Conservation (phyloP, 176 grass and related monocot genomes). For the Carex littledalei region DNA sequence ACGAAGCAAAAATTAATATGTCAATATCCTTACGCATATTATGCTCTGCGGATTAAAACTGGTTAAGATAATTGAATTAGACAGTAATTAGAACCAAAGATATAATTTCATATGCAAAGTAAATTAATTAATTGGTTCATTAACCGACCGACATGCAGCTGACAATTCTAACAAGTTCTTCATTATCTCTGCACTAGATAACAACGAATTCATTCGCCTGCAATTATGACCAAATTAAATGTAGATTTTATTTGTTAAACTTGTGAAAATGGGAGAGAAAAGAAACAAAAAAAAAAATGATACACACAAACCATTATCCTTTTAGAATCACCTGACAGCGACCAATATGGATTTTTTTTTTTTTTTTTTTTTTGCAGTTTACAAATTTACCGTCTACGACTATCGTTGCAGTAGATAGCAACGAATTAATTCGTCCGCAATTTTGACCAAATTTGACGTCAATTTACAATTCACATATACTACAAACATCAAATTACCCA, state of each 20-base stretch:
- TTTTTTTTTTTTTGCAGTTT: no score
- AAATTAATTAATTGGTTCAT: neutral
- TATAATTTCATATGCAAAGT: neutral
- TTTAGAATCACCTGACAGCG: no score
- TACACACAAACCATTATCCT: no score
- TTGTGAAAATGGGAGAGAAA: no score
- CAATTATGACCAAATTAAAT: no score
- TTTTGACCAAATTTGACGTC: neutral
- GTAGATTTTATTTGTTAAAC: no score
- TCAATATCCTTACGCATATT: neutral
- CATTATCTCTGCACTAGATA: neutral
- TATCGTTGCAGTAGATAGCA: no score
- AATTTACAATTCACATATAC: neutral
- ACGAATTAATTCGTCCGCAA: no score
- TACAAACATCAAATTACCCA: neutral
- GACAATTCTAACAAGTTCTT: neutral
- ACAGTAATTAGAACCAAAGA: neutral
- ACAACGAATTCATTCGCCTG: neutral
- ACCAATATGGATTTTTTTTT: no score
- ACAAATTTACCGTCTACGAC: no score
- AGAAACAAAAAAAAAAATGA: no score
- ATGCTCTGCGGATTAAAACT: neutral
- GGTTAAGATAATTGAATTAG: neutral
- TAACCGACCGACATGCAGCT: neutral
- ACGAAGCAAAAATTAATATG: no score